Conservation (phyloP, 2,329 filamentous ascomycete species). For the Fusarium sterilihyphosum region DNA sequence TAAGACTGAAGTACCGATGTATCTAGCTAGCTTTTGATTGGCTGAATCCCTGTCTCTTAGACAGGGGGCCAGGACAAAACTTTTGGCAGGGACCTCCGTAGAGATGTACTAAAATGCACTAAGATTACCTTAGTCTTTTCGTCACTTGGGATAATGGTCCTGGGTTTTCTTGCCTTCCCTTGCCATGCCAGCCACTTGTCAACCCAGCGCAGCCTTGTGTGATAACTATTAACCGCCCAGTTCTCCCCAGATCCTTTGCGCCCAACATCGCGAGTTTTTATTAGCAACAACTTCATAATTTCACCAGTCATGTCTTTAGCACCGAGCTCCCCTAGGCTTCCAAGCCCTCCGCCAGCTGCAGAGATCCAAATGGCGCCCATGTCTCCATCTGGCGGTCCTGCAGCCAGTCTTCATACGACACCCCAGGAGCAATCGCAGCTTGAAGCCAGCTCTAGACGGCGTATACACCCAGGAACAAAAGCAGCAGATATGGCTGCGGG, state of each 20-base stretch:
- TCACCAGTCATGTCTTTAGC: constrained; percentile 62
- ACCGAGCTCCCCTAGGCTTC: constrained; percentile 88
- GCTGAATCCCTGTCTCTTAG: no score
- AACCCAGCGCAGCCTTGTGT: constrained; percentile 29
- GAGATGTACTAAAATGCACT: no score
- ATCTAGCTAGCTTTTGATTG: no score
- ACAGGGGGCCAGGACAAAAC: no score
- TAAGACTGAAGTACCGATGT: no score
- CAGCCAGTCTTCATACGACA: constrained; percentile 65
- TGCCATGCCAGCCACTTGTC: constrained; percentile 24
- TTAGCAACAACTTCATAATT: constrained; percentile 13
- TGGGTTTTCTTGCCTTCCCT: neutral
- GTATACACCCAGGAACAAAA: constrained; percentile 92
- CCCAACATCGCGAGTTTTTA: constrained; percentile 13
- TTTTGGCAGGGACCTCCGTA: no score
- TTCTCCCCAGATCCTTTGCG: constrained; percentile 22
- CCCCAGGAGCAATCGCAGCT: constrained; percentile 71
- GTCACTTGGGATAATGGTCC: neutral
- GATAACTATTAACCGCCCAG: constrained; percentile 22
- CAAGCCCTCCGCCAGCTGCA: constrained; percentile 92
- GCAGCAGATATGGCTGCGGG: constrained; percentile 93
- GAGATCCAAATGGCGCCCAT: constrained; percentile 90
- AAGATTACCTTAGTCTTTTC: neutral
- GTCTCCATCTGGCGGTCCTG: constrained; percentile 72
- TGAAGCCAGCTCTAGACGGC: constrained; percentile 79